These are phyloP conservation scores for Diaporthe sp. DNA, from an alignment of 2,329 filamentous ascomycete genomes.

Conservation along the genomic window DNA sequence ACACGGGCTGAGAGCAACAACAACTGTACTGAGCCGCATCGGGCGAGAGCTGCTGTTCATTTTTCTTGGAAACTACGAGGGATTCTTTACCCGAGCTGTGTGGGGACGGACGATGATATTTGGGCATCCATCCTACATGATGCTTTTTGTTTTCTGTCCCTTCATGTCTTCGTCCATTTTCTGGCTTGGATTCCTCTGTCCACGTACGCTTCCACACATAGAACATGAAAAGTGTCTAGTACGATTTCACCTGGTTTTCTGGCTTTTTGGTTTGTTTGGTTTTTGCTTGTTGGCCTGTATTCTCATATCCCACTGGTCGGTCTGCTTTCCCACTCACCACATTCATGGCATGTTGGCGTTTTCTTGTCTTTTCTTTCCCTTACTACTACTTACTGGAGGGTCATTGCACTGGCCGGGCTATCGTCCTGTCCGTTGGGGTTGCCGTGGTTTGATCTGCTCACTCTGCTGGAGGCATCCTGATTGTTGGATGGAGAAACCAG, in stretches of 20 bases:
- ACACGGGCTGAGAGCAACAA: background rate
- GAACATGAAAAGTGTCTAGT: conserved; percentile 34
- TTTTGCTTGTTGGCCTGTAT: background rate
- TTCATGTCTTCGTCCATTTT: background rate
- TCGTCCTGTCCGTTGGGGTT: background rate
- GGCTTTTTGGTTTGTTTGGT: background rate
- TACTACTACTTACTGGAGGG: background rate
- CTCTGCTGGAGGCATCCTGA: background rate
- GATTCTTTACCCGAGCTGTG: background rate
- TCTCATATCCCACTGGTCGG: too few species aligned
- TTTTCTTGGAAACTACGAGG: background rate
- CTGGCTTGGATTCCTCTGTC: background rate
- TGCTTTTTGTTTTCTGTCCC: background rate
- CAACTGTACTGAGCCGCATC: background rate
- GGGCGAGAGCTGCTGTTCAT: background rate
- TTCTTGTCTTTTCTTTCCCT: background rate
- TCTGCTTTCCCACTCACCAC: background rate
- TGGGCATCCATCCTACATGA: background rate
- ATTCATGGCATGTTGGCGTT: conserved; percentile 35
- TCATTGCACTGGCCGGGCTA: background rate
- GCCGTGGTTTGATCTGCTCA: background rate
- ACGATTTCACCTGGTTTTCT: background rate
- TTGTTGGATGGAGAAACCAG: background rate
- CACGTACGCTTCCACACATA: conserved; percentile 23
- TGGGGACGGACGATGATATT: background rate